Conservation (phyloP, 106 monocot genomes). For the Hemerocallis citrina region DNA sequence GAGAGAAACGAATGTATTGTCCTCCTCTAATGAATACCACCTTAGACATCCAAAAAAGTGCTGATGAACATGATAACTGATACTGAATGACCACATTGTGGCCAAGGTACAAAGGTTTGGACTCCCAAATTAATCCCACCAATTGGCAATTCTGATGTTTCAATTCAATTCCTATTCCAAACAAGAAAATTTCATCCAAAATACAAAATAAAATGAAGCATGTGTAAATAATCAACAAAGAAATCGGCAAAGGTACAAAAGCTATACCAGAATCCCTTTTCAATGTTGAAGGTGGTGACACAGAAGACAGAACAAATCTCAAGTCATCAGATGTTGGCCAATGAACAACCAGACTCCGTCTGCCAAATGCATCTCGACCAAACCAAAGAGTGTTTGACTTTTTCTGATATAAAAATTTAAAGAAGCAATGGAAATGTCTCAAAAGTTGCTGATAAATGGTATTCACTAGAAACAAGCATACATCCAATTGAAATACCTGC, state of each 20-base stretch:
- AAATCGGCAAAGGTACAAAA: neutral
- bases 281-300: constrained; percentile 36
- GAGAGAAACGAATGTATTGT: no score
- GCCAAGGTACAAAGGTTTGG: neutral
- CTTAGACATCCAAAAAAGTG: neutral
- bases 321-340: constrained; percentile 65
- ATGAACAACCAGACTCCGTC: constrained; percentile 83
- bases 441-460: neutral
- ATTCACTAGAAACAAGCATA: neutral
- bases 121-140: neutral
- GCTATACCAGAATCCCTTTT: constrained; percentile 28
- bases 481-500: constrained; percentile 40
- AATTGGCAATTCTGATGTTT: neutral
- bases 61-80: neutral
- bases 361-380: constrained; percentile 94
- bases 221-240: neutral
- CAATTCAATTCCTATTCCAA: neutral
- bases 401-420: constrained; percentile 23
- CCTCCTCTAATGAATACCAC: neutral
- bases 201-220: neutral
- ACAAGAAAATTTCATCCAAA: neutral
- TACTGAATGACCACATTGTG: neutral
- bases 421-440: neutral
- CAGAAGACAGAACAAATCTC: constrained; percentile 73
- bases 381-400: constrained; percentile 81